Percentiles rank a stretch among this genome's conserved stretches.
Conservation (phyloP, 257 asterid genomes). For the Solanum pimpinellifolium region DNA sequence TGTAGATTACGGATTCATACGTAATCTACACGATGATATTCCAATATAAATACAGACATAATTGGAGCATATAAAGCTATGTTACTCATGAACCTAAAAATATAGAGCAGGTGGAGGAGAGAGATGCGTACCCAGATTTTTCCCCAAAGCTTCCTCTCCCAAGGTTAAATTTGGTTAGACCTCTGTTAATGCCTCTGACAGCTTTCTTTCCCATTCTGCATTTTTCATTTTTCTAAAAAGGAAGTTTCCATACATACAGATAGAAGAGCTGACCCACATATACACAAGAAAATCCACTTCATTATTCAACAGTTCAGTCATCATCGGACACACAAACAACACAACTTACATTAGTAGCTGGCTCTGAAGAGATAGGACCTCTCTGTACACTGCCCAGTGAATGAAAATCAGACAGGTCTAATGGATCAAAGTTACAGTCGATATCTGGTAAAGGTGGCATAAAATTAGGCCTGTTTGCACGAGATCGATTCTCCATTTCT, state of each 20-base stretch:
- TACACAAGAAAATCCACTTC: background rate
- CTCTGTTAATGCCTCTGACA: background rate
- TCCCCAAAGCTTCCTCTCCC: background rate
- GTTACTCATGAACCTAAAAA: background rate
- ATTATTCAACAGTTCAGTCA: conserved; percentile 12
- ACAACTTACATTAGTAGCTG: conserved; percentile 16
- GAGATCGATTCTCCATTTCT: conserved; percentile 16
- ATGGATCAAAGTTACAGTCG: background rate
- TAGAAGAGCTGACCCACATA: background rate
- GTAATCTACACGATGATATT: background rate
- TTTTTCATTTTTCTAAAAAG: background rate
- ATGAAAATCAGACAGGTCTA: conserved; percentile 23
- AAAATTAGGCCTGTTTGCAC: background rate
- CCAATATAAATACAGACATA: background rate
- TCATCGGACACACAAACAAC: conserved; percentile 71
- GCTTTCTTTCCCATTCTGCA: background rate
- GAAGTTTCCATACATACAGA: background rate
- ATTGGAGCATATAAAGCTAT: background rate
- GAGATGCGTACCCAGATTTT: background rate
- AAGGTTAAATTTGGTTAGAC: background rate
- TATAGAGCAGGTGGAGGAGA: background rate
- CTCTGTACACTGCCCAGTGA: conserved; percentile 8
- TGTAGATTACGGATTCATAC: background rate
- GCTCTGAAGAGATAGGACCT: conserved; percentile 9
- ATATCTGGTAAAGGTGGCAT: conserved; percentile 4